Percentiles rank a stretch among this genome's conserved stretches.
These are phyloP conservation scores for Collybia sordida DNA, from an alignment of 768 basidiomycete species.

Conservation along the genomic window DNA sequence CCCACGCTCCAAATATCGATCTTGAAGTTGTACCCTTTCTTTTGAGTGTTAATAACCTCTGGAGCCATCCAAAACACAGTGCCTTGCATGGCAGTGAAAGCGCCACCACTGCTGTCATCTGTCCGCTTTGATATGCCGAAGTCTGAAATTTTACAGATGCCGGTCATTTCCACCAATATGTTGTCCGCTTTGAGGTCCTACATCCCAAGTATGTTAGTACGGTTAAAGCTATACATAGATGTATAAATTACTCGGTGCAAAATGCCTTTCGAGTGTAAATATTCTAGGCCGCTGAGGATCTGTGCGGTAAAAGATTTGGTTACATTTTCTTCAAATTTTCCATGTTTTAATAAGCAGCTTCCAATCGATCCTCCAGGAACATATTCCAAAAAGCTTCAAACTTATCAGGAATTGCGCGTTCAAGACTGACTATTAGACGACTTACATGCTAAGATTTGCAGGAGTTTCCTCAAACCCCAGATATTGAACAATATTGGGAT, in stretches of 20 bases:
- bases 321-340: slow-evolving; percentile 89
- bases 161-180: slow-evolving; percentile 90
- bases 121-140: slow-evolving; percentile 98
- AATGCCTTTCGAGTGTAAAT: slow-evolving; percentile 89
- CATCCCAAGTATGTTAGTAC: slow-evolving; percentile 5
- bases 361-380: slow-evolving; percentile 97
- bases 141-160: slow-evolving; percentile 96
- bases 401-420: slow-evolving; percentile 1
- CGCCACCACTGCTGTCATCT: slow-evolving; percentile 81
- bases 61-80: slow-evolving; percentile 99
- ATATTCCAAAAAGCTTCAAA: slow-evolving; percentile 90
- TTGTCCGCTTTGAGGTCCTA: slow-evolving; percentile 98
- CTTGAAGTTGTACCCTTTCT: slow-evolving; percentile 93
- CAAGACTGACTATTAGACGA: slow-evolving; percentile 14
- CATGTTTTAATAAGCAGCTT: slow-evolving; percentile 85
- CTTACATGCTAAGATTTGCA: slow-evolving; percentile 88
- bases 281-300: slow-evolving; percentile 88
- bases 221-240: background rate
- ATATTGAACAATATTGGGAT: slow-evolving; percentile 97
- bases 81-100: slow-evolving; percentile 93
- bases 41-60: slow-evolving; percentile 85
- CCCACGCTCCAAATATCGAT: slow-evolving; percentile 99
- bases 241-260: slow-evolving; percentile 76
- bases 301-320: slow-evolving; percentile 92
- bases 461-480: slow-evolving; percentile 93